Percentiles rank a stretch among this genome's conserved stretches.
Conservation (phyloP, 352 stramenopile genomes). For the Phytophthora cryptogea region DNA sequence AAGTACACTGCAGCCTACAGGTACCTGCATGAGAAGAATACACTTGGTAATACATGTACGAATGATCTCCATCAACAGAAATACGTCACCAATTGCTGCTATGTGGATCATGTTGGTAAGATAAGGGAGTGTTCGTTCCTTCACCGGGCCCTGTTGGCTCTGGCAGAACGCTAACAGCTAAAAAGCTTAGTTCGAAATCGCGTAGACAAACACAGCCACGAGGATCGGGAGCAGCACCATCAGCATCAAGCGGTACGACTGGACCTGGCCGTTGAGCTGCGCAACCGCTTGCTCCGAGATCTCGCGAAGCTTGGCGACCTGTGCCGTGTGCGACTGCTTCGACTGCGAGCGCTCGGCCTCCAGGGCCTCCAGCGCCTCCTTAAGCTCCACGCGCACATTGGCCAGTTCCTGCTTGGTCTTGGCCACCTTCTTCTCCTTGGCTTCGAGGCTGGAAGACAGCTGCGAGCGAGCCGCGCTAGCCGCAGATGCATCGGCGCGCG, state of each 20-base stretch:
- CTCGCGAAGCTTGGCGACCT: conserved; percentile 48
- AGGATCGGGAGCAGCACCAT: conserved; percentile 59
- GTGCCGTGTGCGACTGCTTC: conserved; percentile 41
- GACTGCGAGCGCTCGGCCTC: conserved; percentile 32
- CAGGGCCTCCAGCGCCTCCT: conserved; percentile 24
- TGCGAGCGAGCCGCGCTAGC: conserved; percentile 54
- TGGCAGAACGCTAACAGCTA: conserved; percentile 9
- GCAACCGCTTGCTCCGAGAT: conserved; percentile 35
- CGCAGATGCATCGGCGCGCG: conserved; percentile 47
- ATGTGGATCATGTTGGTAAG: neutral
- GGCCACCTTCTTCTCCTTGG: conserved; percentile 72
- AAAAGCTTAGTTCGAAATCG: conserved; percentile 43
- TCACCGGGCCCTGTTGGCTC: neutral
- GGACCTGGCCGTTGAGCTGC: conserved; percentile 43
- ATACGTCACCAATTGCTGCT: neutral
- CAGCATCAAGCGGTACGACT: conserved; percentile 63
- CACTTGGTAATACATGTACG: too few species aligned
- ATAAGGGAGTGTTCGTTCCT: conserved; percentile 14
- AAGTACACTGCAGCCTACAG: too few species aligned
- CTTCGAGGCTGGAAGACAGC: conserved; percentile 56
- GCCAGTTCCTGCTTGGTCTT: conserved; percentile 64
- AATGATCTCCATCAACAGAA: too few species aligned
- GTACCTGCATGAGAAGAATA: too few species aligned
- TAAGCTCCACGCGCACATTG: conserved; percentile 49
- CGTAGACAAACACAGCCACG: conserved; percentile 58